Conservation (phyloP, 164 flowering plant species). For the Vitis rupestris region DNA sequence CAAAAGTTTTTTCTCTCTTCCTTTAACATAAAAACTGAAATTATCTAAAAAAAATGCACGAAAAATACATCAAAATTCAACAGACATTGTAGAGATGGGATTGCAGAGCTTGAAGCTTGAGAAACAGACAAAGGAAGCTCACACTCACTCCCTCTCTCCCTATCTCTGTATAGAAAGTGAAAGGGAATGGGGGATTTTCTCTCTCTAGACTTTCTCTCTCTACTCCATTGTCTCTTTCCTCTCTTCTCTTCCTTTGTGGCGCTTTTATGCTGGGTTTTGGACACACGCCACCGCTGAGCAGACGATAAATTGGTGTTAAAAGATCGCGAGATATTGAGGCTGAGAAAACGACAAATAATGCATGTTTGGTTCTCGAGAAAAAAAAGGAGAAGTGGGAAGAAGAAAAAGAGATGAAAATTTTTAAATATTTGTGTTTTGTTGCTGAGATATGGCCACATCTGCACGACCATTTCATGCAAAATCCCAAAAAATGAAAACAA, state of each 20-base stretch:
- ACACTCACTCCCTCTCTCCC: too few relatives aligned
- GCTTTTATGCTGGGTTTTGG: conserved; percentile 1
- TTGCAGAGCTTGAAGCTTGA: background rate
- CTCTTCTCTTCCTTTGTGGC: background rate
- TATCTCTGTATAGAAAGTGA: background rate
- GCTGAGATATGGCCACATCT: too few relatives aligned
- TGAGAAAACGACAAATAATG: background rate
- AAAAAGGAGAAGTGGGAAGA: background rate
- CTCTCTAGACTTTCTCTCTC: conserved; percentile 1
- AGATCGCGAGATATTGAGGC: too few relatives aligned
- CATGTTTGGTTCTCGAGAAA: background rate
- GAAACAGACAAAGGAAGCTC: conserved; percentile 1
- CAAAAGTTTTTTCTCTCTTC: too few relatives aligned
- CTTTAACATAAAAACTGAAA: too few relatives aligned
- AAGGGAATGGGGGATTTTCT: background rate
- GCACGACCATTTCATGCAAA: too few relatives aligned
- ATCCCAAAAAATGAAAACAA: too few relatives aligned
- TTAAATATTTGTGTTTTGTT: too few relatives aligned
- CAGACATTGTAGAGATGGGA: background rate
- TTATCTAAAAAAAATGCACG: too few relatives aligned
- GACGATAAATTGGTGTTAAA: background rate
- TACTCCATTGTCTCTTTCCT: background rate
- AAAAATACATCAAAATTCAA: conserved; percentile 8
- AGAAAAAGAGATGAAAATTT: background rate
- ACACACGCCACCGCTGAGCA: background rate